Base-by-base conservation (phyloP, 345 rosid species). In the Citrus cavaleriei region DNA sequence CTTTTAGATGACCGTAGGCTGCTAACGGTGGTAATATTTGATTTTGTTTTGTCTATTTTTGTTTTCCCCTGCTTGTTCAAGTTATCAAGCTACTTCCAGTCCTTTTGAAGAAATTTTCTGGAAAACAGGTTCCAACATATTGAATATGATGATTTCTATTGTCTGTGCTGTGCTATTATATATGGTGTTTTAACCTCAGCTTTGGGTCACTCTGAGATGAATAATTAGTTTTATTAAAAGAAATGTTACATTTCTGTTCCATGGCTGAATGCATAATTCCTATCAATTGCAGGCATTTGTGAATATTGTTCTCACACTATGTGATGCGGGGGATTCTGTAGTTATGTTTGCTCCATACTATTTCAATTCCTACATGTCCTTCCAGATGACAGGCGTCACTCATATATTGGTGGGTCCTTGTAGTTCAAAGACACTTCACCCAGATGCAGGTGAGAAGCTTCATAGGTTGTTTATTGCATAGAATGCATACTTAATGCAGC, bases 291-390 rank as follows among this genome's bases (percentile, higher is more conserved):
- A 94, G 98, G 99, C 99, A 32, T 96, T 96, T 60, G 98, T 91
- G 76, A 93, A 96, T 82, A 86, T 93, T 80, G 97, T 91, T 85
- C 97, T 93, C 61, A 81, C 95, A 0, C 86, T 93, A 65, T 93
- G 99, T 79, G 99, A 96, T 80, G 85, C 92, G 2, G 98, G 97
- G 79, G 99, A 94, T 83, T 89, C 91, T 0, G 98, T 94, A 5
- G 91, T 96, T 65, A 91, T 96, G 98, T 96, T 96, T 89, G 90
- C 94, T 77, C 99, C 99, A 21, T 96, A 94, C 86, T 96, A 96
- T 88, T 96, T 96, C 89, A 96, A 96, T 73, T 86, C 99, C 51
- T 96, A 94, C 84, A 96, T 93, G 98, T 88, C 97, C 68, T 94
- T 96, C 91, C 99, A 96, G 87, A 96, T 96, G 98, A 96, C 98